These are phyloP conservation scores for Nitzschia sp. DNA, from an alignment of 108 stramenopile genomes.

Conservation along the genomic window DNA sequence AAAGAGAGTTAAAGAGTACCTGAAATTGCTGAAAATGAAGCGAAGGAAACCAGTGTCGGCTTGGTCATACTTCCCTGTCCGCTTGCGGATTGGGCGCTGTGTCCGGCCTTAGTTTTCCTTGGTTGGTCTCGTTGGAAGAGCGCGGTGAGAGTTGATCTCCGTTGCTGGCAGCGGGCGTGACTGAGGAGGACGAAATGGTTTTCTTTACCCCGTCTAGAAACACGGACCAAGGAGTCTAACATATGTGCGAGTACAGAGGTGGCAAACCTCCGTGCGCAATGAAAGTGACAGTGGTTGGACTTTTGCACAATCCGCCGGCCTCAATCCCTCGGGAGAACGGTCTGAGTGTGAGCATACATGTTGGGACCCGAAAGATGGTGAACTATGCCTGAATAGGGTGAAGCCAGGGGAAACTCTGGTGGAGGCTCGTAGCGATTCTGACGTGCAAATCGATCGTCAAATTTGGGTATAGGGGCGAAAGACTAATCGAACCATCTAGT, in stretches of 20 bases:
- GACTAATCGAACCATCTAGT: conserved; percentile 98
- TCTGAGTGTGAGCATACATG: conserved; percentile 93
- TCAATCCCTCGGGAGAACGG: conserved; percentile 83
- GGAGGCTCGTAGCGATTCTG: conserved; percentile 94
- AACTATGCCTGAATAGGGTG: conserved; percentile 97
- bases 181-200: conserved; percentile 74
- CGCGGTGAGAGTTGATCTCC: conserved; percentile 36
- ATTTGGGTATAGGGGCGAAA: conserved; percentile 98
- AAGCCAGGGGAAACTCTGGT: conserved; percentile 97
- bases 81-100: conserved; percentile 71
- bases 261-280: conserved; percentile 89
- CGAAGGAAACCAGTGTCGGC: conserved; percentile 88
- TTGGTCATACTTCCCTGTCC: conserved; percentile 55
- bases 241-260: conserved; percentile 91
- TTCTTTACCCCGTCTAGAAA: conserved; percentile 96
- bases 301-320: conserved; percentile 90
- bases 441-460: conserved; percentile 96
- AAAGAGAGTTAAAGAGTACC: conserved; percentile 98
- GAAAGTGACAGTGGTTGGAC: conserved; percentile 89
- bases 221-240: conserved; percentile 97
- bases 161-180: conserved; percentile 40
- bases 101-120: conserved; percentile 53
- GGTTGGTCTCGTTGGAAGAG: conserved; percentile 47
- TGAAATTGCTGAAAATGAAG: conserved; percentile 97
- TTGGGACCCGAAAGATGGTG: conserved; percentile 97